phyloP scores from a whole-genome alignment of 306 rosid genomes.

The Calophaca sinica region DNA sequence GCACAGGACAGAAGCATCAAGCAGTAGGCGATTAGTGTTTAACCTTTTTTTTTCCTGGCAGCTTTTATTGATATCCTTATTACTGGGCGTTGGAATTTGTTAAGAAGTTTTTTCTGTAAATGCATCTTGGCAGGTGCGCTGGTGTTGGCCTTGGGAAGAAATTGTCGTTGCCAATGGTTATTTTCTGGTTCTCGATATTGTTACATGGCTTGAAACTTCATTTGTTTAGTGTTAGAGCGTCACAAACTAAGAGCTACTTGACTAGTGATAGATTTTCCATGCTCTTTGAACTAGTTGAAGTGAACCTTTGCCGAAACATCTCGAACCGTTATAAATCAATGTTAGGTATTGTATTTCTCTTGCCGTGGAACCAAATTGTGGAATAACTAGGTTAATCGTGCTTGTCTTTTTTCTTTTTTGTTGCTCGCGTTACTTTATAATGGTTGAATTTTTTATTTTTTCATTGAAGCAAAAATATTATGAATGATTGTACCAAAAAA shows the following conservation, averaged over 20 bases:
- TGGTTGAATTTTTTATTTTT: too few species aligned
- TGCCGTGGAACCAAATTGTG: constrained; percentile 7
- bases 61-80: constrained; percentile 34
- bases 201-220: constrained; percentile 24
- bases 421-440: too few species aligned
- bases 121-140: constrained; percentile 51
- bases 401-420: background rate
- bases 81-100: constrained; percentile 45
- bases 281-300: background rate
- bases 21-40: constrained; percentile 48
- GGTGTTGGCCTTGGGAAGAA: constrained; percentile 40
- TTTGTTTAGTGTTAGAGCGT: constrained; percentile 39
- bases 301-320: background rate
- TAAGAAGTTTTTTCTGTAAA: constrained; percentile 45
- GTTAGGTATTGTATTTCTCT: constrained; percentile 19
- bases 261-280: constrained; percentile 31
- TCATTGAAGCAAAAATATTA: too few species aligned
- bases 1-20: constrained; percentile 53
- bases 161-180: constrained; percentile 16
- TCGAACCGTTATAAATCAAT: constrained; percentile 12
- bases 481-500: too few species aligned
- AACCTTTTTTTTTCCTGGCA: constrained; percentile 32
- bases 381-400: background rate
- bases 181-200: constrained; percentile 15
- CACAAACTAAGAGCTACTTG: constrained; percentile 45